A percentile compares a stretch with the other conserved stretches of the same genome.
Evolutionary conservation across 495 filamentous ascomycete species (phyloP).

Genomic region (Astrothelium subdiscretum): DNA sequence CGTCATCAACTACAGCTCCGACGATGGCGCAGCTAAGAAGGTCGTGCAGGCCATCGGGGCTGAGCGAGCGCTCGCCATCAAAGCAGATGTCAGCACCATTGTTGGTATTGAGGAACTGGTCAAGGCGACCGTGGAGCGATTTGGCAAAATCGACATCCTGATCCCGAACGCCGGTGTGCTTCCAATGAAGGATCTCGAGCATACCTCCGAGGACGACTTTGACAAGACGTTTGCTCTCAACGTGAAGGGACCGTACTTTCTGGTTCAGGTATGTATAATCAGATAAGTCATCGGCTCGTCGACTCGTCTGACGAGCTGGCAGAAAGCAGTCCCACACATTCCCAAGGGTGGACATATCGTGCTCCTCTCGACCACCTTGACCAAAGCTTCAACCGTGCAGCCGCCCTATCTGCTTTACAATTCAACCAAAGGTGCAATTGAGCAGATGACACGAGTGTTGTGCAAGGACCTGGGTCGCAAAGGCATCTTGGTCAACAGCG

Average conservation of each 20-base stretch:
- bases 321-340: slow-evolving; percentile 50
- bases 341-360: too few species aligned
- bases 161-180: slow-evolving; percentile 50
- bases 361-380: too few species aligned
- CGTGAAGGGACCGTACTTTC: slow-evolving; percentile 58
- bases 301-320: neutral
- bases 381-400: too few species aligned
- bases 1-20: slow-evolving; percentile 50
- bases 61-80: slow-evolving; percentile 40
- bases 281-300: neutral
- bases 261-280: slow-evolving; percentile 34
- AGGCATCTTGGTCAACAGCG: slow-evolving; percentile 50
- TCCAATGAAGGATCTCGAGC: slow-evolving; percentile 40
- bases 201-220: slow-evolving; percentile 47
- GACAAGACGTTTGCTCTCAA: slow-evolving; percentile 45
- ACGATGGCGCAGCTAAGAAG: slow-evolving; percentile 40
- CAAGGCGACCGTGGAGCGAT: slow-evolving; percentile 34
- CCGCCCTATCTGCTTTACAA: too few species aligned
- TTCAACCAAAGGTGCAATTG: too few species aligned
- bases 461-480: slow-evolving; percentile 53
- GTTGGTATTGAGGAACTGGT: slow-evolving; percentile 33
- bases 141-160: slow-evolving; percentile 49
- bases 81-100: slow-evolving; percentile 37
- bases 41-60: slow-evolving; percentile 43
- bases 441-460: slow-evolving; percentile 55